phyloP scores from a whole-genome alignment of 2,329 filamentous ascomycete genomes.

The Xylogone sp. region DNA sequence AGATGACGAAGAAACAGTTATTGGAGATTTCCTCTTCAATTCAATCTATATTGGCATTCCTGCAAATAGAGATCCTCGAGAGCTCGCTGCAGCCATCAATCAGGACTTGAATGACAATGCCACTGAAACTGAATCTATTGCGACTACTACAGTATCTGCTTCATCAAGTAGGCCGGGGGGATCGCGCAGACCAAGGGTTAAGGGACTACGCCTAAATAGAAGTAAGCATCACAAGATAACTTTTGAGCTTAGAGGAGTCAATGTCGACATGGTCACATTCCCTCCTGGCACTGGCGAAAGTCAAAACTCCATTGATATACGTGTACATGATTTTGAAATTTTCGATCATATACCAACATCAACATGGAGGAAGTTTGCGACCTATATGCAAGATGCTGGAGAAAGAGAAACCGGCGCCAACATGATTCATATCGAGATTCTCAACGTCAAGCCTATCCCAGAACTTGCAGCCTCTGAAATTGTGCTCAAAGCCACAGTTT shows the following conservation, averaged over 20 bases:
- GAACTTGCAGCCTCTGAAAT: constrained; percentile 87
- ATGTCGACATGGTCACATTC: constrained; percentile 77
- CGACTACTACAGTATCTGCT: constrained; percentile 66
- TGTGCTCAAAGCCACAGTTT: constrained; percentile 71
- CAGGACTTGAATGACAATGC: constrained; percentile 78
- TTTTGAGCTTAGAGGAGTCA: constrained; percentile 84
- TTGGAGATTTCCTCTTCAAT: constrained; percentile 96
- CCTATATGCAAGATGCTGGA: constrained; percentile 85
- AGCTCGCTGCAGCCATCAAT: constrained; percentile 81
- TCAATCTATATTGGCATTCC: constrained; percentile 97
- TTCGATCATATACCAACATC: constrained; percentile 94
- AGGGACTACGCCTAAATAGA: constrained; percentile 70
- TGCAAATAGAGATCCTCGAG: constrained; percentile 76
- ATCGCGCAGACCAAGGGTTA: constrained; percentile 34
- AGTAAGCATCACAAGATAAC: constrained; percentile 94
- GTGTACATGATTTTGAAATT: constrained; percentile 79
- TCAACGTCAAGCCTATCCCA: constrained; percentile 82
- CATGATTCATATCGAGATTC: constrained; percentile 86
- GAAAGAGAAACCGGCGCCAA: constrained; percentile 79
- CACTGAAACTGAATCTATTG: constrained; percentile 87
- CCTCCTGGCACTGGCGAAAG: constrained; percentile 75
- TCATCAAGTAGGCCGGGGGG: constrained; percentile 48
- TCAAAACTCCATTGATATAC: constrained; percentile 80
- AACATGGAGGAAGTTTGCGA: constrained; percentile 97
- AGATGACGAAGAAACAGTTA: constrained; percentile 77